Evolutionary conservation across 2,329 filamentous ascomycete genomes (phyloP).

Genomic region (Fusarium begoniae): DNA sequence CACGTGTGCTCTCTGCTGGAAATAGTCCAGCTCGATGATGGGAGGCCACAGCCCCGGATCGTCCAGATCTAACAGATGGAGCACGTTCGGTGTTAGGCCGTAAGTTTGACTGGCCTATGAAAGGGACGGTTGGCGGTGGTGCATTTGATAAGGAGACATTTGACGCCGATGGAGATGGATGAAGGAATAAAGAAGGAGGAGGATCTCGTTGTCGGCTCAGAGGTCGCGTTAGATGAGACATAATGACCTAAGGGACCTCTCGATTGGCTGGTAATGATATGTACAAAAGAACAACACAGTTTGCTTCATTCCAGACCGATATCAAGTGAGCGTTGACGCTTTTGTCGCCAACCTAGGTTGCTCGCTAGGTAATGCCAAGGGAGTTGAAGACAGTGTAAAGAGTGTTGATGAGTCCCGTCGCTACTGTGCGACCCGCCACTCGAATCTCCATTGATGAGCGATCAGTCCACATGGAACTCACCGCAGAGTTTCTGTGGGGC

Average conservation of each 20-base stretch:
- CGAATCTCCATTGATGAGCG: background rate
- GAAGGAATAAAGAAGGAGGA: conserved; percentile 82
- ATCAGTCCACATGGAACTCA: conserved; percentile 8
- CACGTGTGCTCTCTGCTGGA: conserved; percentile 58
- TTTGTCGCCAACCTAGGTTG: too few relatives aligned
- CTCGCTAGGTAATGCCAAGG: background rate
- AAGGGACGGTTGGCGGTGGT: conserved; percentile 47
- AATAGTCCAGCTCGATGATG: conserved; percentile 48
- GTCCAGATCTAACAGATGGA: conserved; percentile 48
- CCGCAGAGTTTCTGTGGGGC: background rate
- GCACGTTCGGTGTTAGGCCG: conserved; percentile 50
- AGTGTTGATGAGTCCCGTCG: background rate
- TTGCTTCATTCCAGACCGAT: conserved; percentile 2
- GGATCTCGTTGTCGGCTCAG: conserved; percentile 61
- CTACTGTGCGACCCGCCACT: conserved; percentile 1
- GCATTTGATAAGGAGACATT: conserved; percentile 68
- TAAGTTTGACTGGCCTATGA: conserved; percentile 45
- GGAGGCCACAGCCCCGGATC: conserved; percentile 44
- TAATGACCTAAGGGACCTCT: conserved; percentile 42
- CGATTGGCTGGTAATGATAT: background rate
- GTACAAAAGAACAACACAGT: background rate
- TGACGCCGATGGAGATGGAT: conserved; percentile 80
- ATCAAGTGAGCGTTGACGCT: background rate
- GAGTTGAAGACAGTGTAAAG: conserved; percentile 1
- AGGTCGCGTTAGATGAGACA: conserved; percentile 55